Base-by-base conservation (phyloP, 192 early-diverging fungal species). In the Backusella mclennaniae region DNA sequence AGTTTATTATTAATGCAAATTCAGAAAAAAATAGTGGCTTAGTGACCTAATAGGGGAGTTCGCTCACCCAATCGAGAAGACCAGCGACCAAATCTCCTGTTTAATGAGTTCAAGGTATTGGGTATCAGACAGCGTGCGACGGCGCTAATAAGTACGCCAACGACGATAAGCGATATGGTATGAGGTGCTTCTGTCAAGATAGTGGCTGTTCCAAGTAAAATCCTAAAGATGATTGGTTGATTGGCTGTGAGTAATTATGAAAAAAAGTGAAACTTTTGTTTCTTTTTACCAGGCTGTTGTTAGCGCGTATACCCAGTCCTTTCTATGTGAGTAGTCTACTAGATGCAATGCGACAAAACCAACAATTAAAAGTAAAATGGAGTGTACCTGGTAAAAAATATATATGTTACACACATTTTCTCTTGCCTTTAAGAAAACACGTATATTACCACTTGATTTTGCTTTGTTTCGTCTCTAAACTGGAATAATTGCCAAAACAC, bases 251-350 rank as follows among this genome's bases (percentile, higher is more conserved):
- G 53, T 29, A 59, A 29, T 59, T 1, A 59, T 29, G 53, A 59
- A 59, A 59, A 26, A 15, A 59, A 59, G 21, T 70, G 17, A 70
- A 38, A n/a, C 11, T 15, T 69, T 39, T 39, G 7, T 52, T 52
- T 52, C 1, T 42, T 46, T 31, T 71, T 35, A 73, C 84, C 84
- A 85, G 52, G 71, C 79, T 38, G 82, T 75, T 15, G 81, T 80
- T 35, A 53, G 21, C 15, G 81, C 75, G 31, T 67, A 85, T 15
- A 85, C 66, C 73, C 75, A 77, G 63, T 83, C 84, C 59, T 80
- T 66, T 12, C 79, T 73, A 39, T 79, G 63, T 44, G 79, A 74
- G 67, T 85, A 83, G 66, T 84, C 80, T 33, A 74, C 71, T 21
- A 81, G 53, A 44, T 53, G 66, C 17, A 74, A 11, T 42, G 71